These are phyloP conservation scores for Cutaneotrichosporon sp. DNA, from an alignment of 1,284 basidiomycete species.

Conservation along the genomic window DNA sequence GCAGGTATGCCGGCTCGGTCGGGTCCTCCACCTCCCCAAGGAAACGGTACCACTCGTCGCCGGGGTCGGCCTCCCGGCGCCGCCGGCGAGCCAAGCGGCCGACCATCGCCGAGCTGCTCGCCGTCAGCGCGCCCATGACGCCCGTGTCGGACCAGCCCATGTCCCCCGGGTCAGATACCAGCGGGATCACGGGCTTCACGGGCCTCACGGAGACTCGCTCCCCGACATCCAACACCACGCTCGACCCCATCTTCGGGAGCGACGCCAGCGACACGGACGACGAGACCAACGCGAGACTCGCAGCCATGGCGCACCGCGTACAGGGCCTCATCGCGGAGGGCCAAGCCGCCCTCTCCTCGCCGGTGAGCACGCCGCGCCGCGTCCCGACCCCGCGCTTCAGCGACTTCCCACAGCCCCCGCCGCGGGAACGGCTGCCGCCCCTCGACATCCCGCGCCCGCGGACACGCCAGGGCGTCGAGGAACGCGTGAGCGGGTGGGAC, in stretches of 20 bases:
- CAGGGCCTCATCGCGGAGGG: conserved; percentile 19
- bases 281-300: conserved; percentile 14
- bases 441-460: not conserved
- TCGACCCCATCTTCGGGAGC: not conserved
- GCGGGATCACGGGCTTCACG: not conserved
- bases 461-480: not conserved
- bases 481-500: not conserved
- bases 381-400: not conserved
- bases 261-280: conserved; percentile 1
- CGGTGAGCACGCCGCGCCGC: not conserved
- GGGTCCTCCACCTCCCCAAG: not conserved
- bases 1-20: not conserved
- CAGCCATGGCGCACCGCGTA: conserved; percentile 20
- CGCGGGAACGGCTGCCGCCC: not conserved
- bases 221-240: not conserved
- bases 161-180: not conserved
- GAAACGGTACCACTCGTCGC: not conserved
- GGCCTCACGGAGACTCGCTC: not conserved
- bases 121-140: not conserved
- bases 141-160: not conserved
- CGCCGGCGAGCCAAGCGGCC: conserved; percentile 14
- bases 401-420: not conserved
- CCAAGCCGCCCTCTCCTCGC: conserved; percentile 14
- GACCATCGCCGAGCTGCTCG: conserved; percentile 16
- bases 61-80: not conserved